phyloP scores from a whole-genome alignment of 2,329 filamentous ascomycete genomes.

The Paracoccidioides lutzii region DNA sequence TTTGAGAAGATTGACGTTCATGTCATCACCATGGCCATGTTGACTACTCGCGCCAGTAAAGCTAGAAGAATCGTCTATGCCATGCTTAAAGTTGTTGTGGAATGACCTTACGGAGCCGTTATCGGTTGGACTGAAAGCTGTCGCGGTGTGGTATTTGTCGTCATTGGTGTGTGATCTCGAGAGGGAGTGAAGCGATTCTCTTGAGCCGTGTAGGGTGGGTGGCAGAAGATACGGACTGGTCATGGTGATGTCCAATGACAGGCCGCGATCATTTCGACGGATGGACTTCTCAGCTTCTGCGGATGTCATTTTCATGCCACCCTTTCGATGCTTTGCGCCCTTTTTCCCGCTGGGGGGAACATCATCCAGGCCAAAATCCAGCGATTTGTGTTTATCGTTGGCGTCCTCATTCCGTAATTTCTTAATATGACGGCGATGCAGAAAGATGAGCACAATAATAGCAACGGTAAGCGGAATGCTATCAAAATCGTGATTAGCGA shows the following conservation, averaged over 20 bases:
- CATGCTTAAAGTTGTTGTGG: slow-evolving; percentile 21
- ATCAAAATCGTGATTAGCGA: slow-evolving; percentile 15
- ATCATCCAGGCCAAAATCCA: slow-evolving; percentile 77
- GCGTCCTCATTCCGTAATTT: slow-evolving; percentile 65
- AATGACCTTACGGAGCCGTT: slow-evolving; percentile 26
- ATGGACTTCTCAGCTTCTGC: slow-evolving; percentile 37
- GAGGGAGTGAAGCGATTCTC: slow-evolving; percentile 76
- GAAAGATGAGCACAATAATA: slow-evolving; percentile 53
- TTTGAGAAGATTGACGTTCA: slow-evolving; percentile 40
- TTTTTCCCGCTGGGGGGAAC: slow-evolving; percentile 27
- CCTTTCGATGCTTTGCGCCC: slow-evolving; percentile 27
- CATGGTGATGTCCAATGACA: slow-evolving; percentile 55
- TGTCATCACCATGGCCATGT: slow-evolving; percentile 28
- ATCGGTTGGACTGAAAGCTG: slow-evolving; percentile 41
- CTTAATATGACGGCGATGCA: slow-evolving; percentile 66
- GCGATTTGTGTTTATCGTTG: slow-evolving; percentile 73
- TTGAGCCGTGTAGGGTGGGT: slow-evolving; percentile 61
- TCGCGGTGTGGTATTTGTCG: slow-evolving; percentile 66
- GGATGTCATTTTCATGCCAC: slow-evolving; percentile 44
- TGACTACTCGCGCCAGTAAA: slow-evolving; percentile 39
- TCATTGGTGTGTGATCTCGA: slow-evolving; percentile 62
- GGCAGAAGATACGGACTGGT: slow-evolving; percentile 89
- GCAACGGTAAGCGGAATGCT: slow-evolving; percentile 66
- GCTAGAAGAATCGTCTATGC: slow-evolving; percentile 39
- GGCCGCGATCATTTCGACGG: slow-evolving; percentile 32